phyloP scores from a whole-genome alignment of 2,329 filamentous ascomycete genomes.

The Passalora sequoiae region DNA sequence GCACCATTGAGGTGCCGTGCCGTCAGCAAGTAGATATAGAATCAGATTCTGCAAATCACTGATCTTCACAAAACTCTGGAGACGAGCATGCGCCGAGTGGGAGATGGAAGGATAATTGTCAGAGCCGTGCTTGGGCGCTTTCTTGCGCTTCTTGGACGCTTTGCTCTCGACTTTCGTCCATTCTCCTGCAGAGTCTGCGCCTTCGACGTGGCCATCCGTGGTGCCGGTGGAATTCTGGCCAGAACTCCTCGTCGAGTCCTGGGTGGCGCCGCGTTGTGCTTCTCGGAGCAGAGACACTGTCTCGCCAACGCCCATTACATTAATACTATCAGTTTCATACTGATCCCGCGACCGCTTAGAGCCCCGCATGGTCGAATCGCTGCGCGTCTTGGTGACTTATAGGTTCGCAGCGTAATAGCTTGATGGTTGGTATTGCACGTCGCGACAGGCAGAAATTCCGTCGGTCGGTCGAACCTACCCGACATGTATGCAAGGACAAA shows the following conservation, averaged over 20 bases:
- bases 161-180: slow-evolving; percentile 27
- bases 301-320: slow-evolving; percentile 24
- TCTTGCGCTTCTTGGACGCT: slow-evolving; percentile 25
- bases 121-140: slow-evolving; percentile 21
- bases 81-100: slow-evolving; percentile 49
- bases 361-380: slow-evolving; percentile 19
- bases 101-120: slow-evolving; percentile 51
- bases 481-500: too few species aligned
- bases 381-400: neutral
- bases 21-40: slow-evolving; percentile 59
- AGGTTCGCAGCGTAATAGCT: neutral
- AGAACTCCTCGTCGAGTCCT: slow-evolving; percentile 4
- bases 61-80: slow-evolving; percentile 53
- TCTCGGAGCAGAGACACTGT: slow-evolving; percentile 25
- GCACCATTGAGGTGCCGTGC: slow-evolving; percentile 58
- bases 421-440: too few species aligned
- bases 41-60: slow-evolving; percentile 54
- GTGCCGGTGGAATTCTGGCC: neutral
- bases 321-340: slow-evolving; percentile 22
- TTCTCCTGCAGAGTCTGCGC: slow-evolving; percentile 17
- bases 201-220: slow-evolving; percentile 2
- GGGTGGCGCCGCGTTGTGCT: slow-evolving; percentile 1
- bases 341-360: slow-evolving; percentile 30
- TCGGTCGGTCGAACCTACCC: too few species aligned
- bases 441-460: too few species aligned